A percentile compares a stretch with the other conserved stretches of the same genome.
phyloP scores from a whole-genome alignment of 192 early-diverging fungal species.

The Dissophora ornata region DNA sequence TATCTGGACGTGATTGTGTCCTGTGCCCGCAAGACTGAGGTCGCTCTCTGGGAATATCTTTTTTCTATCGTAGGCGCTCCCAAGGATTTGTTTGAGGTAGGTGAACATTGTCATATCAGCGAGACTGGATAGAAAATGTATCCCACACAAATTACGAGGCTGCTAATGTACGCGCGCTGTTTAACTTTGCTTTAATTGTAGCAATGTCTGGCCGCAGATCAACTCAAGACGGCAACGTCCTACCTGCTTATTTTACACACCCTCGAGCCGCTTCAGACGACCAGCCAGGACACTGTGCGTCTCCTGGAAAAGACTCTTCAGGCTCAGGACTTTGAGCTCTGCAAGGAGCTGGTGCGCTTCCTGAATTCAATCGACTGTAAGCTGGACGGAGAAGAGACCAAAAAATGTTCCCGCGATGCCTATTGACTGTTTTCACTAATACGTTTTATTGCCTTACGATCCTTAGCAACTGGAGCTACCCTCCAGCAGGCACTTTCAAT shows the following conservation, averaged over 20 bases:
- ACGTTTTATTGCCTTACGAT: background rate
- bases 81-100: conserved; percentile 84
- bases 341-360: conserved; percentile 84
- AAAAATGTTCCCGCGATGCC: background rate
- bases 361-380: conserved; percentile 82
- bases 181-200: conserved; percentile 41
- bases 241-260: conserved; percentile 95
- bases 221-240: conserved; percentile 88
- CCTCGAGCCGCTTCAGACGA: conserved; percentile 71
- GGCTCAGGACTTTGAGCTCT: conserved; percentile 81
- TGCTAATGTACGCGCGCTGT: too few relatives aligned
- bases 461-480: conserved; percentile 61
- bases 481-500: conserved; percentile 57
- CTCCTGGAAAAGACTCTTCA: conserved; percentile 80
- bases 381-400: background rate
- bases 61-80: conserved; percentile 90
- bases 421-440: background rate
- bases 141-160: too few relatives aligned
- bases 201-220: conserved; percentile 74
- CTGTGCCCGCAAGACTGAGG: conserved; percentile 97
- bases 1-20: conserved; percentile 91
- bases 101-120: too few relatives aligned
- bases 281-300: conserved; percentile 67
- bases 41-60: conserved; percentile 88
- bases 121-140: background rate